A percentile compares a stretch with the other conserved stretches of the same genome.
phyloP scores from a whole-genome alignment of 805 yeast species.

The Saturnispora bothae region DNA sequence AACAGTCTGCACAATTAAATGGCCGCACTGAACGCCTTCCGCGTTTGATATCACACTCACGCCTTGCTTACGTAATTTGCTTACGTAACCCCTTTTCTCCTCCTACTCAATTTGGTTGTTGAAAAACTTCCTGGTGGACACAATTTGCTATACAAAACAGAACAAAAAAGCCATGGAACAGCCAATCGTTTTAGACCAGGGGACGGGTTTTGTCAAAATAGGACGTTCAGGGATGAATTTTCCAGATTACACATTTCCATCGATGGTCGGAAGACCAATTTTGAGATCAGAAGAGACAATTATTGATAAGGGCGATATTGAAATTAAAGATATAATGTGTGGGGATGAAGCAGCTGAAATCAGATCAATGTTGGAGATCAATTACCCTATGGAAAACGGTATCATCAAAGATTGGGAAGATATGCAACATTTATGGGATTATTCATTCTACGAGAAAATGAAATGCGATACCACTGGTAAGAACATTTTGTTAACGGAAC shows the following conservation, averaged over 20 bases:
- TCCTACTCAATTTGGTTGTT: too few relatives aligned
- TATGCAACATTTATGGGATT: constrained; percentile 97
- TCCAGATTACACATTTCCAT: constrained; percentile 95
- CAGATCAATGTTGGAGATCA: constrained; percentile 78
- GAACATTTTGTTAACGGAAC: constrained; percentile 86
- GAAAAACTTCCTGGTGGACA: too few relatives aligned
- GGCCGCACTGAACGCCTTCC: too few relatives aligned
- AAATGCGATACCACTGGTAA: constrained; percentile 62
- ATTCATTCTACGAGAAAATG: constrained; percentile 88
- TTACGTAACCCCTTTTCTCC: too few relatives aligned
- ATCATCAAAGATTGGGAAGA: constrained; percentile 97
- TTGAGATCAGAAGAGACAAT: constrained; percentile 91
- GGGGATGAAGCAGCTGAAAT: constrained; percentile 92
- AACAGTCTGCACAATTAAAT: too few relatives aligned
- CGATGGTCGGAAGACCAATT: constrained; percentile 95
- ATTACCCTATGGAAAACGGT: constrained; percentile 99
- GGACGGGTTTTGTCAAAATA: constrained; percentile 96
- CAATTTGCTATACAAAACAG: too few relatives aligned
- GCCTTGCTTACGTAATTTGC: too few relatives aligned
- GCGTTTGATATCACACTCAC: too few relatives aligned
- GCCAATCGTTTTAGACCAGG: constrained; percentile 81
- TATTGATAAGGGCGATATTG: constrained; percentile 42
- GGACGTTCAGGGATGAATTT: constrained; percentile 96
- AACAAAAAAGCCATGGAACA: too few relatives aligned
- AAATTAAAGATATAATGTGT: constrained; percentile 93